A percentile compares a stretch with the other conserved stretches of the same genome.
These are phyloP conservation scores for Pythium myriotylum DNA, from an alignment of 352 stramenopile genomes.

Conservation along the genomic window DNA sequence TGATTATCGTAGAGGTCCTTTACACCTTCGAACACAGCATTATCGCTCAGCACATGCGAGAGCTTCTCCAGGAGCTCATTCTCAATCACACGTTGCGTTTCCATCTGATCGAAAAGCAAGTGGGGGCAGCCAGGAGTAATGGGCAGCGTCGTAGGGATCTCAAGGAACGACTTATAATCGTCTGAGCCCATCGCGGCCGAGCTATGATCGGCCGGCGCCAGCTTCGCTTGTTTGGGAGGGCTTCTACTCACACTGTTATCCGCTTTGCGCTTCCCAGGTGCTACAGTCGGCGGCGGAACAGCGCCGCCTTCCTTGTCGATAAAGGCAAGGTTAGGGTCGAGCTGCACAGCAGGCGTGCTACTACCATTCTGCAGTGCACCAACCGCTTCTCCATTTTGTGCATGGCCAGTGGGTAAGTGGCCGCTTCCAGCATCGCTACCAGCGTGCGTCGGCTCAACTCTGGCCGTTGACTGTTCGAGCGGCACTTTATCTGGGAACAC, in stretches of 20 bases:
- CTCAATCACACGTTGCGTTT: conserved; percentile 25
- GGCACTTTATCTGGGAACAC: conserved; percentile 39
- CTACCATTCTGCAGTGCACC: neutral
- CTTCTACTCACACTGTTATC: neutral
- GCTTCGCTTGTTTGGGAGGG: conserved; percentile 22
- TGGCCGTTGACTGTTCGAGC: neutral
- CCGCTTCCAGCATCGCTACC: no score
- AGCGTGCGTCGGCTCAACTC: neutral
- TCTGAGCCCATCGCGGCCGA: neutral
- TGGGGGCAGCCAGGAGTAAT: conserved; percentile 57
- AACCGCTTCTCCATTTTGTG: neutral
- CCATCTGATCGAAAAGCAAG: conserved; percentile 67
- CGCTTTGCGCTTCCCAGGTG: conserved; percentile 23
- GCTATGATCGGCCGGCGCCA: neutral
- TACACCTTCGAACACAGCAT: conserved; percentile 68
- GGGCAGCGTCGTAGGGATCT: conserved; percentile 60
- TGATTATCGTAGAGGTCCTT: conserved; percentile 62
- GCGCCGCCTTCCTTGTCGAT: conserved; percentile 45
- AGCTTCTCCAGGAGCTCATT: conserved; percentile 64
- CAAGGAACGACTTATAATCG: conserved; percentile 42
- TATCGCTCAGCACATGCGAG: conserved; percentile 63
- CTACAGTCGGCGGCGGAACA: conserved; percentile 2
- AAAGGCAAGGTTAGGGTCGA: conserved; percentile 44
- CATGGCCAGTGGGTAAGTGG: neutral
- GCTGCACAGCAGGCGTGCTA: neutral